Conservation (phyloP, 2,329 filamentous ascomycete species). For the Fusarium burgessii region DNA sequence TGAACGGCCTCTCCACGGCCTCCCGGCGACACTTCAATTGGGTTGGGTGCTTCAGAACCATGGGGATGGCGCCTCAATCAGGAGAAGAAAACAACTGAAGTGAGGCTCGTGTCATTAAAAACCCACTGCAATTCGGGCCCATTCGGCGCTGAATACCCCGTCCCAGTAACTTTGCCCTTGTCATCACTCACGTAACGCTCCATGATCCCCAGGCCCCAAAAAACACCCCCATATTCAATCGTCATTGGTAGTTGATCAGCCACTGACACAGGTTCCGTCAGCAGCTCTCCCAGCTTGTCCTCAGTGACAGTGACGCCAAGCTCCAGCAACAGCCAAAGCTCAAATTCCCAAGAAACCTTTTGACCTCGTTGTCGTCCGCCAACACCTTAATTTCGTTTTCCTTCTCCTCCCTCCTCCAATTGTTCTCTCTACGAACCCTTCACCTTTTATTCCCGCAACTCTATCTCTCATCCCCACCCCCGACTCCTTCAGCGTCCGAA, state of each 20-base stretch:
- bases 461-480: constrained; percentile 42
- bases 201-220: constrained; percentile 34
- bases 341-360: constrained; percentile 42
- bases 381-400: constrained; percentile 35
- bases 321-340: constrained; percentile 50
- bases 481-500: constrained; percentile 52
- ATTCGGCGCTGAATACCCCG: constrained; percentile 27
- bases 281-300: constrained; percentile 65
- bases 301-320: constrained; percentile 59
- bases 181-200: constrained; percentile 32
- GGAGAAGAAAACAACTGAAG: constrained; percentile 27
- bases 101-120: constrained; percentile 27
- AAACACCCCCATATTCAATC: constrained; percentile 20
- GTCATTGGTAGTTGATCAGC: constrained; percentile 45
- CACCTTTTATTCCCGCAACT: constrained; percentile 27
- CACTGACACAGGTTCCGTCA: constrained; percentile 48
- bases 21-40: constrained; percentile 36
- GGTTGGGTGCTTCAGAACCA: constrained; percentile 25
- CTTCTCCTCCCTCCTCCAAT: constrained; percentile 47
- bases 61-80: constrained; percentile 30
- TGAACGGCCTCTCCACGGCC: constrained; percentile 40
- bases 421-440: constrained; percentile 26
- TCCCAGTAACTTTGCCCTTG: constrained; percentile 8
- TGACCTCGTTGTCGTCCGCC: constrained; percentile 47
- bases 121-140: constrained; percentile 35